A percentile compares a stretch with the other conserved stretches of the same genome.
These are phyloP conservation scores for Striga asiatica DNA, from an alignment of 257 asterid genomes.

Conservation along the genomic window DNA sequence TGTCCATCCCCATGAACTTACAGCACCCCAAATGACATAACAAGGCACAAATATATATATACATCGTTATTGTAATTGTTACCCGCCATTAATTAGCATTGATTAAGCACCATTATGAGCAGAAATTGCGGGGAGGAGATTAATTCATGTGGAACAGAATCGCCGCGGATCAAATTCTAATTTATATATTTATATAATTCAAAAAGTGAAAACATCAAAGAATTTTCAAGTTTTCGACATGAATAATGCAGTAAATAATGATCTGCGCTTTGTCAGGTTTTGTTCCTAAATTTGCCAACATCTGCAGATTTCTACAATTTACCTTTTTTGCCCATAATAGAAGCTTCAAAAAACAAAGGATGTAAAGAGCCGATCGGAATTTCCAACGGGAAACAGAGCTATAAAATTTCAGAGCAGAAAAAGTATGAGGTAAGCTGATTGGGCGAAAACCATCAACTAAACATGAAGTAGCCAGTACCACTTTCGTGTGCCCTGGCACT, in stretches of 20 bases:
- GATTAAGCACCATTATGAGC: background rate
- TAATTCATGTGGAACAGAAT: too few species aligned
- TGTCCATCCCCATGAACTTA: background rate
- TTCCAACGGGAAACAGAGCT: too few species aligned
- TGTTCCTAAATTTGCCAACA: constrained; percentile 23
- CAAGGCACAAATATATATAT: background rate
- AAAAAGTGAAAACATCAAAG: constrained; percentile 12
- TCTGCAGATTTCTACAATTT: constrained; percentile 16
- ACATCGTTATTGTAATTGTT: background rate
- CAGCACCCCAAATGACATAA: background rate
- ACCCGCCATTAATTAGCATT: background rate
- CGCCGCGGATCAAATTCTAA: too few species aligned
- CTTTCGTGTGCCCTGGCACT: too few species aligned
- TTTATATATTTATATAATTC: too few species aligned
- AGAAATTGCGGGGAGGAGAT: too few species aligned
- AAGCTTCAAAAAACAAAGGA: constrained; percentile 15
- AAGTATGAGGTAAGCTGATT: too few species aligned
- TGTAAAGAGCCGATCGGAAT: too few species aligned
- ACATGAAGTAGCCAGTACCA: too few species aligned
- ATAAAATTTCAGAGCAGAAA: too few species aligned
- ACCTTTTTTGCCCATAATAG: constrained; percentile 16
- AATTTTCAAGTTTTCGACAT: constrained; percentile 9
- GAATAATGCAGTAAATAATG: constrained; percentile 20
- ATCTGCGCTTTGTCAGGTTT: constrained; percentile 20
- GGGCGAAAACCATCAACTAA: too few species aligned